Evolutionary conservation across 805 yeast species (phyloP), one percentile per base, ranked within the genome.

Genomic region (Schwanniomyces vanrijiae): DNA sequence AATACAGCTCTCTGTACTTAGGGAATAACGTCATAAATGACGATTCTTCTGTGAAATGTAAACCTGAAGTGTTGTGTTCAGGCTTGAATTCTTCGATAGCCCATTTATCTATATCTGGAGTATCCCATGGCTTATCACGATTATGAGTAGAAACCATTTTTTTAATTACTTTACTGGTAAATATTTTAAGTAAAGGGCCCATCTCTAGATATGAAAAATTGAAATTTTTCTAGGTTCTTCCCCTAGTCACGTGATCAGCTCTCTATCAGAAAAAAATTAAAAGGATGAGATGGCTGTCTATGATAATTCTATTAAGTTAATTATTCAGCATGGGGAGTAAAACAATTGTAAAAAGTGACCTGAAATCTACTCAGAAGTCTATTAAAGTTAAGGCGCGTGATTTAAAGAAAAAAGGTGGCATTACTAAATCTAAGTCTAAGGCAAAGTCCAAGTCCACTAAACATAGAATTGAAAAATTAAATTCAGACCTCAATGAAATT

Each of bases 111-210:
- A 91, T 84, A 56, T 90, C 97, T 18, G 87, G 89, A 9, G 96
- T 91, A 64, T 91, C 98, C 98, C 98, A 91, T 44, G 98, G 98
- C 68, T 92, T 92, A 59, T 94, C 98, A 61, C 83, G 85, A 67
- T 94, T 89, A 67, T 92, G 91, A 40, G 96, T 89, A 1, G 97
- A 89, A 20, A 86, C 90, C 99, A 92, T 92, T 38, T 52, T 59
- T 25, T 16, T 25, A 19, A 39, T 19, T 34, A 14, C 21, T 34
- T 16, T 16, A n/a, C n/a, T n/a, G n/a, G 22, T 16, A 34, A 19
- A 5, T 22, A 8, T 22, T 22, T 22, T 22, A 22, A 22, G 25
- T 37, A 10, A 37, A 37, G 25, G 10, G 6, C 6, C 39, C 25
- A 37, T 37, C 39, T 37, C 39, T 16, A 31, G 35, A 14, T 31